These are phyloP conservation scores for Boletus fagicola DNA, from an alignment of 768 basidiomycete genomes.

Conservation along the genomic window DNA sequence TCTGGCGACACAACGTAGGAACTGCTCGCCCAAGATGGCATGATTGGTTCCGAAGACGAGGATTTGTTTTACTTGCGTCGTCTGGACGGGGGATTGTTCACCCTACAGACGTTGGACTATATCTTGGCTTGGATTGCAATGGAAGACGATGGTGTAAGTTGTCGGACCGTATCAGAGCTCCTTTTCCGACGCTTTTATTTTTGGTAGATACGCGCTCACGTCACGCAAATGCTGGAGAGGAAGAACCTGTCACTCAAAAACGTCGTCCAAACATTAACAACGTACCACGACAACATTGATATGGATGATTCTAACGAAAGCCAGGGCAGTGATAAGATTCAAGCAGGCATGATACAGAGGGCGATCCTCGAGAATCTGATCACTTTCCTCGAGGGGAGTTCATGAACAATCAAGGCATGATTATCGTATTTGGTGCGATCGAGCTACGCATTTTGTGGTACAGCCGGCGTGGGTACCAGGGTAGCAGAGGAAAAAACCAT, in stretches of 20 bases:
- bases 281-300: conserved; percentile 73
- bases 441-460: conserved; percentile 18
- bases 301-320: conserved; percentile 40
- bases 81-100: conserved; percentile 84
- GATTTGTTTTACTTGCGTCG: conserved; percentile 82
- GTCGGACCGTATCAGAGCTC: not conserved
- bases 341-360: conserved; percentile 52
- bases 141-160: conserved; percentile 95
- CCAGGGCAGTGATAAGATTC: conserved; percentile 29
- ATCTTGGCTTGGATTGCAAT: conserved; percentile 93
- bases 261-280: conserved; percentile 66
- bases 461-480: conserved; percentile 27
- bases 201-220: conserved; percentile 72
- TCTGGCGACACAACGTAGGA: conserved; percentile 38
- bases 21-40: conserved; percentile 54
- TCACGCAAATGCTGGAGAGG: conserved; percentile 70
- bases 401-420: conserved; percentile 9
- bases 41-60: conserved; percentile 58
- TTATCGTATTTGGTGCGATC: conserved; percentile 2
- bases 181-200: conserved; percentile 9
- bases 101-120: conserved; percentile 89
- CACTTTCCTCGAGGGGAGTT: conserved; percentile 47
- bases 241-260: conserved; percentile 69
- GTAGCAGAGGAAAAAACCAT: conserved; percentile 77
- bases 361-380: conserved; percentile 71